Conservation (phyloP, 495 filamentous ascomycete genomes). For the Neurospora sp. region DNA sequence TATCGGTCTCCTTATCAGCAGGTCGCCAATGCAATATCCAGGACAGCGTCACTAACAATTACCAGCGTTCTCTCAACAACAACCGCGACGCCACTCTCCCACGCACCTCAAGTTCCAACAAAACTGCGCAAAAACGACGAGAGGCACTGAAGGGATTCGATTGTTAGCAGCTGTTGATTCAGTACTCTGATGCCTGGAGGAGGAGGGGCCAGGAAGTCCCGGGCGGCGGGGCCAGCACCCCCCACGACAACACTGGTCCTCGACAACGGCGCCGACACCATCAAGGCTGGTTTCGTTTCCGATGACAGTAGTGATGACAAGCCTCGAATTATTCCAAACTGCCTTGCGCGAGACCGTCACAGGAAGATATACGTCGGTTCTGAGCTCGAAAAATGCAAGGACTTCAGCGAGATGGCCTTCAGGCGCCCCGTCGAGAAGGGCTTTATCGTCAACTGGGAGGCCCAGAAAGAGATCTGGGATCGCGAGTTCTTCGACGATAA, state of each 20-base stretch:
- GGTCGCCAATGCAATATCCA: neutral
- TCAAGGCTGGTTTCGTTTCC: constrained; percentile 79
- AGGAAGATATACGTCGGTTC: constrained; percentile 68
- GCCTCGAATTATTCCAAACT: constrained; percentile 75
- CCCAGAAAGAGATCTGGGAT: constrained; percentile 93
- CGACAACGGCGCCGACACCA: constrained; percentile 88
- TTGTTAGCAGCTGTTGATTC: neutral
- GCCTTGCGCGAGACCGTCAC: constrained; percentile 72
- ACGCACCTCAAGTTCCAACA: neutral
- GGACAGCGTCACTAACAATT: neutral
- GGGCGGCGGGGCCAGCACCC: constrained; percentile 27
- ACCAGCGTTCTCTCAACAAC: neutral
- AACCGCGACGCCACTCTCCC: neutral
- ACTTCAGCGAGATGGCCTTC: constrained; percentile 85
- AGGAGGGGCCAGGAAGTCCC: constrained; percentile 25
- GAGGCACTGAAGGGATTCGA: neutral
- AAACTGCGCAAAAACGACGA: neutral
- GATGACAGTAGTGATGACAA: constrained; percentile 28
- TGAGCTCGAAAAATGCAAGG: constrained; percentile 68
- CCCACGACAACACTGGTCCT: constrained; percentile 69
- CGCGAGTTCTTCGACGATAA: constrained; percentile 73
- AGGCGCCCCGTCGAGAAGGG: constrained; percentile 91
- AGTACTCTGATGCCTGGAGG: constrained; percentile 29
- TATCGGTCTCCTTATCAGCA: neutral
- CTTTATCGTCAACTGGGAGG: constrained; percentile 94